Conservation (phyloP, 495 filamentous ascomycete species). For the Clavariopsis aquatica region DNA sequence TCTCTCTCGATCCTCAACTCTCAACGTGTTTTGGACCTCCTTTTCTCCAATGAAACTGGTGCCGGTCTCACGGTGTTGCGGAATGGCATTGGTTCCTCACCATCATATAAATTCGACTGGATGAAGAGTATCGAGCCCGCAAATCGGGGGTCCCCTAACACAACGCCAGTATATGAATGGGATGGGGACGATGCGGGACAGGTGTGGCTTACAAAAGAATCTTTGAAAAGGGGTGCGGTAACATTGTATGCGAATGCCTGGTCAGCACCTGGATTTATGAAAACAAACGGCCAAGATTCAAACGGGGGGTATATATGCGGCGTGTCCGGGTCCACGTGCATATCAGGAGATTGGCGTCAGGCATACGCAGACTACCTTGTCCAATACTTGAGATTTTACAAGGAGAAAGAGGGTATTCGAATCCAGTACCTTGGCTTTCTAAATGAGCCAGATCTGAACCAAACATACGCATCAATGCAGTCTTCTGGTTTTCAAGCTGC, state of each 20-base stretch:
- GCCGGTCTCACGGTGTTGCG: slow-evolving; percentile 58
- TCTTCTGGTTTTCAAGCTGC: slow-evolving; percentile 53
- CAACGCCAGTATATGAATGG: slow-evolving; percentile 50
- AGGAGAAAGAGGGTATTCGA: slow-evolving; percentile 49
- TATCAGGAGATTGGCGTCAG: slow-evolving; percentile 56
- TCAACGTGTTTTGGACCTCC: slow-evolving; percentile 48
- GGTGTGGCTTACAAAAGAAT: slow-evolving; percentile 55
- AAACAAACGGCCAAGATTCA: slow-evolving; percentile 50
- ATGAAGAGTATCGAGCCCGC: slow-evolving; percentile 39
- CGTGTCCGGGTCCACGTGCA: slow-evolving; percentile 50
- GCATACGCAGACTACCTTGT: slow-evolving; percentile 59
- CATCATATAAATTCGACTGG: slow-evolving; percentile 17
- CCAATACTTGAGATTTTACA: slow-evolving; percentile 55
- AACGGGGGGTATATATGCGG: slow-evolving; percentile 55
- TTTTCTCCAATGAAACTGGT: slow-evolving; percentile 52
- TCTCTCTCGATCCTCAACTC: slow-evolving; percentile 22
- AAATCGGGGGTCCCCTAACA: slow-evolving; percentile 10
- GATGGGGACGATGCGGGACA: slow-evolving; percentile 53
- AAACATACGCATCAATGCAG: slow-evolving; percentile 50
- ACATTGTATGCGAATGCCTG: slow-evolving; percentile 59
- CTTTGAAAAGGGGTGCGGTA: slow-evolving; percentile 49
- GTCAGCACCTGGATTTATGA: slow-evolving; percentile 61
- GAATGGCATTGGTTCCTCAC: slow-evolving; percentile 54
- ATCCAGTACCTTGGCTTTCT: slow-evolving; percentile 57
- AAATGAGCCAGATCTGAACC: slow-evolving; percentile 55